Evolutionary conservation across 352 stramenopile species (phyloP).

Genomic region (Globisporangium emineosum): DNA sequence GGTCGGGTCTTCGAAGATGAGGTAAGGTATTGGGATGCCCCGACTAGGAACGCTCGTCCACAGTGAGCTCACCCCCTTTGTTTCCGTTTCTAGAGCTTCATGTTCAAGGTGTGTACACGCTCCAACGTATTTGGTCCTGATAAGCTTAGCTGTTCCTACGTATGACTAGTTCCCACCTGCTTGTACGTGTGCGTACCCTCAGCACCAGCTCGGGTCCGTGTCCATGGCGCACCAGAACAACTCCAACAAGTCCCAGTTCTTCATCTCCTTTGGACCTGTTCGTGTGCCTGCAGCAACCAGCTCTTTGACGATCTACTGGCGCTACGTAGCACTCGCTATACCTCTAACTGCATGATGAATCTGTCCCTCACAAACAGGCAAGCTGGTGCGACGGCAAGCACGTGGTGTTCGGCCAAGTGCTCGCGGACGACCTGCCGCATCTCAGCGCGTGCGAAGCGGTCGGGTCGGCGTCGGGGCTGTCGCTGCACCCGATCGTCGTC

Average conservation of each 20-base stretch:
- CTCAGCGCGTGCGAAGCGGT: conserved; percentile 41
- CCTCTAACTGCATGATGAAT: not conserved
- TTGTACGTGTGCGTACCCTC: conserved; percentile 34
- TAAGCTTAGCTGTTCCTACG: too few species aligned
- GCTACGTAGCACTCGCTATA: not conserved
- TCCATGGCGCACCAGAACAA: conserved; percentile 97
- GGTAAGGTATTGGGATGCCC: conserved; percentile 21
- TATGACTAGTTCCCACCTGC: not conserved
- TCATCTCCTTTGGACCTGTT: conserved; percentile 92
- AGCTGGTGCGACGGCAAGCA: conserved; percentile 97
- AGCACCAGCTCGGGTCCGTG: conserved; percentile 91
- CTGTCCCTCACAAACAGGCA: conserved; percentile 29
- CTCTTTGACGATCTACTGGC: not conserved
- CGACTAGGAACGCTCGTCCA: not conserved
- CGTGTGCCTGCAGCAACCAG: not conserved
- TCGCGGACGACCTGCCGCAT: conserved; percentile 58
- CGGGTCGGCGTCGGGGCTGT: conserved; percentile 48
- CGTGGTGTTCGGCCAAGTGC: conserved; percentile 98
- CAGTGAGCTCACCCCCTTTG: not conserved
- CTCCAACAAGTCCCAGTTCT: conserved; percentile 99
- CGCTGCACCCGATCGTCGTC: conserved; percentile 47
- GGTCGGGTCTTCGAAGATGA: conserved; percentile 96
- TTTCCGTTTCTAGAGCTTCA: conserved; percentile 69
- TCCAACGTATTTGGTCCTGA: not conserved
- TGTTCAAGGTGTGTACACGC: conserved; percentile 59